Base-by-base conservation (phyloP, 2,329 filamentous ascomycete genomes). In the Cyanodermella asteris region DNA sequence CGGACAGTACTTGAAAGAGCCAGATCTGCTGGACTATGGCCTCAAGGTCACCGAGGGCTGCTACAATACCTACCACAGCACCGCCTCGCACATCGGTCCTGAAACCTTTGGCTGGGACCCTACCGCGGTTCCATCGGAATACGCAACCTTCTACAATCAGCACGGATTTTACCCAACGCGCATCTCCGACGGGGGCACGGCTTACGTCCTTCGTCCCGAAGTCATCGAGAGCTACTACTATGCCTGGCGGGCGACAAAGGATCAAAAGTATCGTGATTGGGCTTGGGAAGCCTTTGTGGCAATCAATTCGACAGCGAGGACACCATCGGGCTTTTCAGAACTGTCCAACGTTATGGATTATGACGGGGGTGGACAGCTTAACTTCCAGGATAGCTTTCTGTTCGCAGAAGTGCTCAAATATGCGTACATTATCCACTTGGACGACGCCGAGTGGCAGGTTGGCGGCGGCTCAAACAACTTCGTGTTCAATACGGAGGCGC, bases 351-450 rank as follows among this genome's bases (percentile, higher is more conserved):
- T 90, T 22, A 77, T 74, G 36, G 50, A 47, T 3, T 37, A 40
- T 4, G 56, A 54, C 16, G 76, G 75, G 7, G 74, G 73, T 1
- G 46, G 49, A 0, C 66, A 61, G 30, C 46, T 48, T 20, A 65
- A 91, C 44, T 71, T 72, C 43, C 74, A 84, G 56, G 77, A 91
- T 50, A 82, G 73, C 38, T 91, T 87, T 51, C 71, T 75, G 55
- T 80, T 90, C 45, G 78, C 80, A 0, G 80, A 91, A 53, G 73
- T 81, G 33, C 44, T 91, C 45, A 91, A 91, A 57, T 90, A 90
- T 45, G 55, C 62, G 28, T 90, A 76, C 49, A 44, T 90, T 37
- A 74, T 76, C 30, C 66, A 69, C 41, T 58, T 63, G 17, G 21
- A 46, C 42, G 72, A 77, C 16, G 65, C 57, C 12, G 53, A 55